Evolutionary conservation across 345 rosid genomes (phyloP), one percentile per base, ranked within the genome.

Genomic region (Populus ilicifolia): DNA sequence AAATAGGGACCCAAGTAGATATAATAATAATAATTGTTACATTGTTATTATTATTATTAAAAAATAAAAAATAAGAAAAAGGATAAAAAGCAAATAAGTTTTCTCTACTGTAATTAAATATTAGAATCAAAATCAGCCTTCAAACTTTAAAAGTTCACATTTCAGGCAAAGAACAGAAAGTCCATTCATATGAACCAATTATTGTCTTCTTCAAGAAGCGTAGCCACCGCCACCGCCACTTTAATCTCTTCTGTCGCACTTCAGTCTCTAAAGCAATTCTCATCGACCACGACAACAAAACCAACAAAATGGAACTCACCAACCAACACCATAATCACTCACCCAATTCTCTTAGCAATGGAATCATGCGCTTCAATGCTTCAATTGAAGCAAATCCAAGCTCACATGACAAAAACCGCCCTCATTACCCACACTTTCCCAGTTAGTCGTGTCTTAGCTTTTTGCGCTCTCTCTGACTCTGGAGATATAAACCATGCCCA

Each of bases 351-450:
- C 25, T 21, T 80, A 23, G 44, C 78, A 46, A 39, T 86, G 78
- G 87, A 81, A 52, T 77, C 85, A 8, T 86, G 89, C 77, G 39
- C 64, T 66, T 83, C 79, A 41, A 86, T 84, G 89, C 67, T 23
- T 67, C 84, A 82, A 11, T 50, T 86, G 71, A 83, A 83, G 82
- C 85, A 86, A 78, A 82, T 84, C 72, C 89, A 86, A 59, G 80
- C 87, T 41, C 86, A 71, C 81, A 81, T 86, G 89, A 86, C 79
- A 76, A 62, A 35, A 41, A 81, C 79, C 23, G 78, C 75, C 67
- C 87, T 86, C 67, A 80, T 82, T 27, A 48, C 85, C 69, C 84
- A 84, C 80, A 70, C 83, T 4, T 86, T 86, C 83, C 89, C 89
- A 14, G 78, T 46, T 17, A 86, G 87, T 85, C 83, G 89, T 12